phyloP scores from a whole-genome alignment of 768 basidiomycete species.

The Baorangia bicolor region DNA sequence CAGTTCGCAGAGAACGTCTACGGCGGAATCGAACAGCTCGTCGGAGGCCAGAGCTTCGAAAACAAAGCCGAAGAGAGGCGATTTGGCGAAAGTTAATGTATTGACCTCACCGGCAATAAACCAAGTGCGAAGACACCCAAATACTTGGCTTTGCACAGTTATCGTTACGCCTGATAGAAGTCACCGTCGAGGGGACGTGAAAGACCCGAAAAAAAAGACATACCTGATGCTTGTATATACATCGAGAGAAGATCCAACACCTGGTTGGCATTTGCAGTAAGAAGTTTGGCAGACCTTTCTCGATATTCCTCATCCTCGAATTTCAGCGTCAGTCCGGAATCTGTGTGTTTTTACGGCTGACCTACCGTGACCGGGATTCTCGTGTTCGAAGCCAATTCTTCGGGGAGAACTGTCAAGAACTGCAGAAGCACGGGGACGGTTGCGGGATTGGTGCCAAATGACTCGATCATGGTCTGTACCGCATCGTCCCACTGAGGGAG shows the following conservation, averaged over 20 bases:
- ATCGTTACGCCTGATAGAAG: slow-evolving; percentile 75
- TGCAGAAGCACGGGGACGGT: slow-evolving; percentile 84
- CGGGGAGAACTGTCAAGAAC: slow-evolving; percentile 88
- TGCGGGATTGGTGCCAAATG: slow-evolving; percentile 79
- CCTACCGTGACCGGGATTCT: slow-evolving; percentile 87
- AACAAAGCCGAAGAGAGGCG: slow-evolving; percentile 76
- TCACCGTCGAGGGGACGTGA: neutral
- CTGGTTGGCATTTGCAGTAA: slow-evolving; percentile 66
- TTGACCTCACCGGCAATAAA: slow-evolving; percentile 81
- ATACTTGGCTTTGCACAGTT: slow-evolving; percentile 75
- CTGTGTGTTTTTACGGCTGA: slow-evolving; percentile 11
- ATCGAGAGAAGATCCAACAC: slow-evolving; percentile 78
- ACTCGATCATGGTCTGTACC: slow-evolving; percentile 77
- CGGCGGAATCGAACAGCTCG: slow-evolving; percentile 88
- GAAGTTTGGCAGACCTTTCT: slow-evolving; percentile 56
- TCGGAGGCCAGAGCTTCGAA: slow-evolving; percentile 86
- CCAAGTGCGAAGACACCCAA: slow-evolving; percentile 87
- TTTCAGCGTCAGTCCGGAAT: slow-evolving; percentile 9
- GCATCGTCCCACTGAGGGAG: slow-evolving; percentile 82
- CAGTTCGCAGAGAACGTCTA: slow-evolving; percentile 89
- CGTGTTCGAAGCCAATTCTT: slow-evolving; percentile 81
- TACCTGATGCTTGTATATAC: slow-evolving; percentile 88
- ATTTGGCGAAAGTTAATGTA: slow-evolving; percentile 59
- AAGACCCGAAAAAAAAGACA: slow-evolving; percentile 22
- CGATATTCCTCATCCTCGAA: slow-evolving; percentile 73